These are phyloP conservation scores for Mycena belliarum DNA, from an alignment of 768 basidiomycete genomes.

Conservation along the genomic window DNA sequence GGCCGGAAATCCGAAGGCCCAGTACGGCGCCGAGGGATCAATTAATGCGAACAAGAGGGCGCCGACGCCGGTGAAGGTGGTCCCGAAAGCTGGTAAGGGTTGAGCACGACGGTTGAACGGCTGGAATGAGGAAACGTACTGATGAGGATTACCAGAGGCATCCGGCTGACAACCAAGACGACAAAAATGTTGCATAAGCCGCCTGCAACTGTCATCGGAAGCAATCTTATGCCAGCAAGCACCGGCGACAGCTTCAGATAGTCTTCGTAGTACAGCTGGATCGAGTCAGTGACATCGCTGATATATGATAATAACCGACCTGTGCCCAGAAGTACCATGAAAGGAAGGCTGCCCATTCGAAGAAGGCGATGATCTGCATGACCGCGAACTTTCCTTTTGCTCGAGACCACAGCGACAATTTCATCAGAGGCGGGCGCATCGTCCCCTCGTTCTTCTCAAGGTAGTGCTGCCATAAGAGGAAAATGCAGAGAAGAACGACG, in stretches of 20 bases:
- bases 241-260: conserved; percentile 57
- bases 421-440: conserved; percentile 64
- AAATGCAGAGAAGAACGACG: conserved; percentile 50
- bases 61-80: conserved; percentile 56
- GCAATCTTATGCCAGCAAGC: conserved; percentile 60
- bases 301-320: conserved; percentile 2
- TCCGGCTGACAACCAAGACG: conserved; percentile 54
- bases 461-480: conserved; percentile 64
- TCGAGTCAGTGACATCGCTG: not conserved
- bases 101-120: not conserved
- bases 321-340: conserved; percentile 47
- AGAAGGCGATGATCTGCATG: conserved; percentile 62
- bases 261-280: conserved; percentile 72
- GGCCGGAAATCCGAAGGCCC: conserved; percentile 77
- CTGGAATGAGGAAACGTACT: conserved; percentile 36
- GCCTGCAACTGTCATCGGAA: conserved; percentile 77
- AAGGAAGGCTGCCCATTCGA: conserved; percentile 61
- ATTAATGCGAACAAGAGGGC: conserved; percentile 72
- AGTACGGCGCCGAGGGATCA: conserved; percentile 55
- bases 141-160: conserved; percentile 58
- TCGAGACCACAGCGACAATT: conserved; percentile 61
- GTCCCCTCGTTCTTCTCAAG: conserved; percentile 42
- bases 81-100: conserved; percentile 40
- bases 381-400: conserved; percentile 62
- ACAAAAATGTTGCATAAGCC: conserved; percentile 65